Conservation (phyloP, 805 yeast species). For the Metschnikowia arizonensis region DNA sequence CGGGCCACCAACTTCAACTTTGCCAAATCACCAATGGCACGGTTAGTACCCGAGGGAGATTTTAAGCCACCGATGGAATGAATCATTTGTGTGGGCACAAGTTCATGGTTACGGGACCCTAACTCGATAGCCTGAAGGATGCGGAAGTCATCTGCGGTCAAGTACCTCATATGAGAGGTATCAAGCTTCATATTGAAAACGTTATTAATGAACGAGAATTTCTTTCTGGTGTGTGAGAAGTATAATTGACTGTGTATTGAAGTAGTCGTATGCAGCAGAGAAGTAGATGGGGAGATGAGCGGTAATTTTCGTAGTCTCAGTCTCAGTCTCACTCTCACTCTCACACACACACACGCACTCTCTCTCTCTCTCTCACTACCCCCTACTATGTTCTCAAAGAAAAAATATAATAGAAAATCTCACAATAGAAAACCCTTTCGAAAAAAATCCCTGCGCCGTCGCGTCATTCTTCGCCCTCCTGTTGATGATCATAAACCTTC, state of each 20-base stretch:
- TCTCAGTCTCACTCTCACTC: too few species aligned
- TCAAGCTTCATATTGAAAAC: conserved; percentile 79
- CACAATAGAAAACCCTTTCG: conserved; percentile 9
- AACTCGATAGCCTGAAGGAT: conserved; percentile 84
- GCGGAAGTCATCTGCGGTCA: conserved; percentile 85
- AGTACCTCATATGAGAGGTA: conserved; percentile 87
- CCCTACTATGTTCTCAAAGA: conserved; percentile 13
- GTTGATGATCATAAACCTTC: conserved; percentile 8
- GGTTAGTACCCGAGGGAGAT: conserved; percentile 69
- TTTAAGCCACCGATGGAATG: conserved; percentile 74
- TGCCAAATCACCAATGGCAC: conserved; percentile 81
- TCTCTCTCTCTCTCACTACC: not conserved
- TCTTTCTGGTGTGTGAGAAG: too few species aligned
- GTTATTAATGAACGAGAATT: too few species aligned
- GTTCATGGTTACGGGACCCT: conserved; percentile 90
- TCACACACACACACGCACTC: not conserved
- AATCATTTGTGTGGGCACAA: conserved; percentile 86
- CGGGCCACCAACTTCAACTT: conserved; percentile 74
- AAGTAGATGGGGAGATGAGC: not conserved
- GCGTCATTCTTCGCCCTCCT: conserved; percentile 6
- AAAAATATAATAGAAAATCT: conserved; percentile 10
- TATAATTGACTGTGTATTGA: too few species aligned
- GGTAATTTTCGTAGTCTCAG: not conserved
- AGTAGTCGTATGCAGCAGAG: too few species aligned
- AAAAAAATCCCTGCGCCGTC: conserved; percentile 6